A percentile compares a stretch with the other conserved stretches of the same genome.
phyloP scores from a whole-genome alignment of 2,329 filamentous ascomycete genomes.

The Fusarium goolgardi region DNA sequence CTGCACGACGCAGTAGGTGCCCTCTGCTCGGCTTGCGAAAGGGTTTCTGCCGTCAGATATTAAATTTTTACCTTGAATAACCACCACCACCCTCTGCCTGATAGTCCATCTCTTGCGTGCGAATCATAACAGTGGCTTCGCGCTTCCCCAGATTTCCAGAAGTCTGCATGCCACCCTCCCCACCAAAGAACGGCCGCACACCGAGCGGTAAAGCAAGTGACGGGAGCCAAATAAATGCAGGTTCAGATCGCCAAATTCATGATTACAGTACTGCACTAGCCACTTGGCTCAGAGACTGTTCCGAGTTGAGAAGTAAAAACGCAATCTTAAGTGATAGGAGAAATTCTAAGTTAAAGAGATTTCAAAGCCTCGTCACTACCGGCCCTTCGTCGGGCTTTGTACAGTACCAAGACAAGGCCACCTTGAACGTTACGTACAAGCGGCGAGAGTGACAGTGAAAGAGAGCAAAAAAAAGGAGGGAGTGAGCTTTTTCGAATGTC shows the following conservation, averaged over 20 bases:
- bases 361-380: constrained; percentile 18
- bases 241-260: constrained; percentile 33
- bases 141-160: constrained; percentile 42
- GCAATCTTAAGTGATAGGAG: constrained; percentile 9
- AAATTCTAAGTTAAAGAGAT: constrained; percentile 30
- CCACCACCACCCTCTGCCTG: constrained; percentile 3
- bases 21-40: constrained; percentile 26
- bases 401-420: neutral
- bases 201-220: constrained; percentile 30
- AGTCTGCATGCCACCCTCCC: constrained; percentile 41
- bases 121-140: constrained; percentile 1
- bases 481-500: constrained; percentile 24
- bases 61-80: constrained; percentile 7
- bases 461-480: constrained; percentile 9
- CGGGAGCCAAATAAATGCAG: constrained; percentile 38
- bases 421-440: constrained; percentile 36
- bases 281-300: constrained; percentile 35
- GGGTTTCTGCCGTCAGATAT: constrained; percentile 31
- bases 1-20: neutral
- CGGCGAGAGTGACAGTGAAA: neutral
- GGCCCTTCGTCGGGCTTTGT: constrained; percentile 34
- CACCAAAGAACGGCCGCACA: constrained; percentile 29
- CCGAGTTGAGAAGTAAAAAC: constrained; percentile 23
- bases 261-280: constrained; percentile 21
- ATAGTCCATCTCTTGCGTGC: constrained; percentile 1